Conservation (phyloP, 177 flowering plant genomes). For the Vitis hybrid region DNA sequence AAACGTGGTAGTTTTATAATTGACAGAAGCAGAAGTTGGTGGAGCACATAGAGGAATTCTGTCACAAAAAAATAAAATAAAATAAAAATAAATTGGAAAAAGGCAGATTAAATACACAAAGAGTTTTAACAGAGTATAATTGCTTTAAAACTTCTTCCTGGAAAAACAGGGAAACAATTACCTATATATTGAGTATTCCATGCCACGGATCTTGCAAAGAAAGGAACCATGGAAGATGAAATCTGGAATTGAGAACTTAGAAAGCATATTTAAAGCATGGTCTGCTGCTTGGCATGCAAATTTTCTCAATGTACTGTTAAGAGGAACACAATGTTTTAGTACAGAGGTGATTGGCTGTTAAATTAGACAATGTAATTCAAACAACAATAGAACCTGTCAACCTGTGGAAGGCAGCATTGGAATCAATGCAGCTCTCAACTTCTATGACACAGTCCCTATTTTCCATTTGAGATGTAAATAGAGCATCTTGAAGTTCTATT, state of each 20-base stretch:
- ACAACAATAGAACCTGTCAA: slow-evolving; percentile 18
- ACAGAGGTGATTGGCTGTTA: neutral
- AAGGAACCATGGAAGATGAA: slow-evolving; percentile 21
- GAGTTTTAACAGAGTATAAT: neutral
- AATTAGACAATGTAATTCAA: neutral
- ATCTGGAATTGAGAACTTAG: slow-evolving; percentile 35
- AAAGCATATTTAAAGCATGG: slow-evolving; percentile 45
- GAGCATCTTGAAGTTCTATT: slow-evolving; percentile 64
- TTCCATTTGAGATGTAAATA: slow-evolving; percentile 41
- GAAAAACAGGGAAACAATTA: slow-evolving; percentile 15
- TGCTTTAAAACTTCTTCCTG: neutral
- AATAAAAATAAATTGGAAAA: neutral
- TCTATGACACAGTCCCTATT: slow-evolving; percentile 73
- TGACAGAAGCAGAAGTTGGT: slow-evolving; percentile 50
- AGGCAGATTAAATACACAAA: neutral
- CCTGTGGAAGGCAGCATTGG: slow-evolving; percentile 86
- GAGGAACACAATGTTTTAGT: slow-evolving; percentile 13
- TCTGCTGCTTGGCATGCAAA: slow-evolving; percentile 68
- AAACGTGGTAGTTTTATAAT: slow-evolving; percentile 18
- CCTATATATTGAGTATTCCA: slow-evolving; percentile 74
- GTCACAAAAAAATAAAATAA: slow-evolving; percentile 19
- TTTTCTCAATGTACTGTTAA: slow-evolving; percentile 51
- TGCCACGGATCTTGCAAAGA: slow-evolving; percentile 33
- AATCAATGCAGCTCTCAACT: slow-evolving; percentile 77
- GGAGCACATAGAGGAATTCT: slow-evolving; percentile 78